Base-by-base conservation (phyloP, 2,329 filamentous ascomycete genomes). In the Alternaria triticimaculans region DNA sequence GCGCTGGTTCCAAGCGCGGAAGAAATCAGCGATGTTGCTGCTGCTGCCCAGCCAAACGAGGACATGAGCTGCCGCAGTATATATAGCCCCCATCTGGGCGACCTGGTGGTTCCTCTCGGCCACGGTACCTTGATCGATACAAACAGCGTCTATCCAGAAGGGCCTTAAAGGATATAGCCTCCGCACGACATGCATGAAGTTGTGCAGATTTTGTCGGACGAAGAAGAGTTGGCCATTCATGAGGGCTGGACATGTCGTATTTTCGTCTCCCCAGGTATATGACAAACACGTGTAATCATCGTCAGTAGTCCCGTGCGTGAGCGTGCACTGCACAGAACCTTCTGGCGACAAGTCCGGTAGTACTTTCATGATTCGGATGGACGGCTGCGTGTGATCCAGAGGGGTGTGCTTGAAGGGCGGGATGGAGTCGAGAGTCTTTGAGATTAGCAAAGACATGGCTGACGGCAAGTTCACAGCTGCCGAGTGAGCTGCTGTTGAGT, bases 181-280 rank as follows among this genome's bases (percentile, higher is more conserved):
- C 18, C 33, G 33, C 0, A 10, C 4, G 0, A 18, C 33, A 4
- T 41, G 8, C 0, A 41, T 2, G 10, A 41, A 41, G 8, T 3
- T 5, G 15, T 5, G 8, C 9, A 41, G 8, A 9, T 41, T 41
- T 0, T 6, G 4, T n/a, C 33, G 8, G 2, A 41, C 9, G 0
- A 5, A 10, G 0, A 18, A 41, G 0, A 10, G 8, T 1, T 10
- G 7, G 2, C 0, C 4, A 4, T 41, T 8, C 0, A 41, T 3
- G 0, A 41, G 9, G 2, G 18, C 18, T 2, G 33, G 15, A 6
- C 1, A 41, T 0, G 2, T 0, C 1, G 15, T 8, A 2, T 6
- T 5, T 37, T 41, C 15, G 2, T 41, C 4, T 5, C 33, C 33
- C 33, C 33, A 41, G 8, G 15, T 41, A 1, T 41, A 41, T 4